These are phyloP conservation scores for Tetrahymena malaccensis DNA, from an alignment of 73 alveolate species.

Conservation along the genomic window DNA sequence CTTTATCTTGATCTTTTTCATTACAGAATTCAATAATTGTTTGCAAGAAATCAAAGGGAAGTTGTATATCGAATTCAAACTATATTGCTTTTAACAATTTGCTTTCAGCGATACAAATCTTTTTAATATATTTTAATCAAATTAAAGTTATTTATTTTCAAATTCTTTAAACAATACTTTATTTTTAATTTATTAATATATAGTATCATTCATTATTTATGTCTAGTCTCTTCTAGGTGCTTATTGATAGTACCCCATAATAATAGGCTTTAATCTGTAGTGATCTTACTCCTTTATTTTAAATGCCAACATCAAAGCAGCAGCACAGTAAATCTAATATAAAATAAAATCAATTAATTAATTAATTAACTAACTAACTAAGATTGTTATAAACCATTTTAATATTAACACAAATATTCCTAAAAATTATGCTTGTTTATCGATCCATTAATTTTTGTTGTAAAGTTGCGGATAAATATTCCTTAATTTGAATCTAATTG, in stretches of 20 bases:
- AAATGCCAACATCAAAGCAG: neutral
- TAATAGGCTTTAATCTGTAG: neutral
- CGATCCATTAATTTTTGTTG: neutral
- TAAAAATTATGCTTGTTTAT: neutral
- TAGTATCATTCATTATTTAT: neutral
- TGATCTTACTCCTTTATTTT: neutral
- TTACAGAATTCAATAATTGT: neutral
- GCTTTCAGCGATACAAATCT: neutral
- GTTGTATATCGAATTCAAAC: neutral
- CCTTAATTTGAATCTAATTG: neutral
- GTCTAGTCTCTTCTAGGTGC: neutral
- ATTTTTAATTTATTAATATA: neutral
- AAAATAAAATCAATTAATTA: neutral
- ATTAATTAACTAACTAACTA: neutral
- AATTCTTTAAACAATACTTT: too few relatives aligned
- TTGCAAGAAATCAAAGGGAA: neutral
- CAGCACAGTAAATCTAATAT: neutral
- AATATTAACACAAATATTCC: neutral
- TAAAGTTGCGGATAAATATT: neutral
- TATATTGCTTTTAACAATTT: neutral
- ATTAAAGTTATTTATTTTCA: neutral
- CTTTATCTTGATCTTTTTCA: neutral
- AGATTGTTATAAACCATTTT: neutral
- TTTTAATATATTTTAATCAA: neutral
- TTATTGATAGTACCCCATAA: neutral